A percentile compares a stretch with the other conserved stretches of the same genome.
Evolutionary conservation across 495 filamentous ascomycete genomes (phyloP).

Genomic region (Aspergillus hancockii): DNA sequence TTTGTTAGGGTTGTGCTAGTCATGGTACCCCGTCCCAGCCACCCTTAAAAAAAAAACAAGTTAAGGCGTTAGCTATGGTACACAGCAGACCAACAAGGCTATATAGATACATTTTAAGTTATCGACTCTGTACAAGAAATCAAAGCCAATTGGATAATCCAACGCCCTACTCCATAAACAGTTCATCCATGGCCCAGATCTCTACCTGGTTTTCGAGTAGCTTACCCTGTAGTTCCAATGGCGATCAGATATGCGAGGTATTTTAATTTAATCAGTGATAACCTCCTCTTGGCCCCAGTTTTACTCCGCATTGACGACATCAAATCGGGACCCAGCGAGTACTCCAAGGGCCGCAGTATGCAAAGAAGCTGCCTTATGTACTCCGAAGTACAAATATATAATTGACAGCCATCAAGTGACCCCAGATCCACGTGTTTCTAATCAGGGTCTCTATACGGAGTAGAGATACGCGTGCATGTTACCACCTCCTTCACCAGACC

Average conservation of each 20-base stretch:
- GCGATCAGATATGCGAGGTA: constrained; percentile 1
- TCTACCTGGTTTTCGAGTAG: neutral
- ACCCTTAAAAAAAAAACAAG: neutral
- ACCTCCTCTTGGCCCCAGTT: neutral
- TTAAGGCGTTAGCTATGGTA: neutral
- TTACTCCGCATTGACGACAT: neutral
- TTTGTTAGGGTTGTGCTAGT: neutral
- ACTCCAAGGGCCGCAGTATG: neutral
- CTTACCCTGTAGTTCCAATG: neutral
- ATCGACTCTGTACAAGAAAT: neutral
- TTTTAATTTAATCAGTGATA: neutral
- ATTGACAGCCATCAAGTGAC: neutral
- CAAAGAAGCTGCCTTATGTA: constrained; percentile 1
- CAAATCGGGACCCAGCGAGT: neutral
- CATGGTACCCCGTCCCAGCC: neutral
- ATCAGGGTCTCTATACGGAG: neutral
- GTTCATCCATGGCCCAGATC: neutral
- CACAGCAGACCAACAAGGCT: neutral
- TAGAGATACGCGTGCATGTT: neutral
- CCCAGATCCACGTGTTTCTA: neutral
- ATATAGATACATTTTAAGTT: constrained; percentile 5
- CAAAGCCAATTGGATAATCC: neutral
- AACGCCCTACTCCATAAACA: neutral
- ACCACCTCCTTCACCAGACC: neutral
- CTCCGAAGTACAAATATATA: neutral